A percentile compares a stretch with the other conserved stretches of the same genome.
These are phyloP conservation scores for Auricularia heimuer DNA, from an alignment of 768 basidiomycete genomes.

Conservation along the genomic window DNA sequence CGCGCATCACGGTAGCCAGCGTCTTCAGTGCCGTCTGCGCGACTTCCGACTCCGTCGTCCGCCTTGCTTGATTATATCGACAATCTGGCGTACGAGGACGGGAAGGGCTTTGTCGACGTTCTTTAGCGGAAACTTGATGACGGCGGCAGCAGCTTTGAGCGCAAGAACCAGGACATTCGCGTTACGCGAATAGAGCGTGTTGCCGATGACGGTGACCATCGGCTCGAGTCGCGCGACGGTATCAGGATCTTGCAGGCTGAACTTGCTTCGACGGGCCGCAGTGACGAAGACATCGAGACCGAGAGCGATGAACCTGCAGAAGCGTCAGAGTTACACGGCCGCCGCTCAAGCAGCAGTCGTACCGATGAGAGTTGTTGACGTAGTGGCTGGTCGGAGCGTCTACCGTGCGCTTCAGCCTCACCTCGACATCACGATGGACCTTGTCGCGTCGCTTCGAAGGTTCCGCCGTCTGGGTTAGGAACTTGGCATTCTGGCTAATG, in stretches of 20 bases:
- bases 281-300: constrained; percentile 88
- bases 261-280: constrained; percentile 74
- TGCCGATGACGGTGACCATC: constrained; percentile 79
- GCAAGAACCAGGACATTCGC: constrained; percentile 65
- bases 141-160: constrained; percentile 68
- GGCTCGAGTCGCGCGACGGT: constrained; percentile 77
- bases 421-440: constrained; percentile 48
- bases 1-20: constrained; percentile 81
- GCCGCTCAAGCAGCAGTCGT: constrained; percentile 13
- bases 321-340: constrained; percentile 5
- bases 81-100: constrained; percentile 72
- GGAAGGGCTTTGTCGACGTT: constrained; percentile 66
- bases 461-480: constrained; percentile 53
- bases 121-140: constrained; percentile 77
- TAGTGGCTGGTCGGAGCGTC: constrained; percentile 55
- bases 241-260: constrained; percentile 70
- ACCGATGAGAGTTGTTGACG: constrained; percentile 83
- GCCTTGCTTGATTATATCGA: constrained; percentile 69
- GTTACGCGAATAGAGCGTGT: constrained; percentile 80
- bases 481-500: constrained; percentile 82
- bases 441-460: constrained; percentile 23
- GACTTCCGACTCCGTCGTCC: constrained; percentile 82
- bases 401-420: constrained; percentile 66
- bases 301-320: constrained; percentile 70
- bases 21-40: constrained; percentile 84